Percentiles rank a stretch among this genome's conserved stretches.
Conservation (phyloP, 805 yeast species). For the Candida corydali region DNA sequence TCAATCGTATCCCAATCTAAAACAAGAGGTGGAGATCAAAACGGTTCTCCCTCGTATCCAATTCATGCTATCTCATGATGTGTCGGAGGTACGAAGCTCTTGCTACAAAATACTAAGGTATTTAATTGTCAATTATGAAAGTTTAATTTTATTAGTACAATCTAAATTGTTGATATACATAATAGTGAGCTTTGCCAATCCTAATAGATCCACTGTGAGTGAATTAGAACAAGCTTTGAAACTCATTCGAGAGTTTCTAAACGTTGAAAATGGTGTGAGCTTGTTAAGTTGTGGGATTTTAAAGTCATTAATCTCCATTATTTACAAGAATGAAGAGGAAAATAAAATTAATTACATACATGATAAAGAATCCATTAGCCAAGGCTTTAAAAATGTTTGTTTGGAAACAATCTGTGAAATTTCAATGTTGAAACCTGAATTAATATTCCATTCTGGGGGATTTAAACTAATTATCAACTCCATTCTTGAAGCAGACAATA, state of each 20-base stretch:
- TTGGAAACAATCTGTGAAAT: conserved; percentile 38
- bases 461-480: conserved; percentile 42
- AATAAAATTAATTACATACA: conserved; percentile 1
- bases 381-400: conserved; percentile 43
- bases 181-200: conserved; percentile 60
- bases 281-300: conserved; percentile 60
- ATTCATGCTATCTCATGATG: conserved; percentile 52
- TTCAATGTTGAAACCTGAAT: conserved; percentile 34
- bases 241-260: conserved; percentile 59
- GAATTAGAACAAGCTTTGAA: conserved; percentile 80
- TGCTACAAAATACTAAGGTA: conserved; percentile 74
- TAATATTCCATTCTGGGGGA: conserved; percentile 51
- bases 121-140: conserved; percentile 50
- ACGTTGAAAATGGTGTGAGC: conserved; percentile 45
- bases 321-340: conserved; percentile 39
- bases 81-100: conserved; percentile 63
- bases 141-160: conserved; percentile 50
- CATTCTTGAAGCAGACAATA: conserved; percentile 35
- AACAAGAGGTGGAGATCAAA: conserved; percentile 58
- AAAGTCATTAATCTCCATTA: conserved; percentile 59
- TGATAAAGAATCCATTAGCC: conserved; percentile 16
- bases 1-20: conserved; percentile 49
- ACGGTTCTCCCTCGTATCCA: conserved; percentile 58
- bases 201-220: conserved; percentile 33
- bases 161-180: conserved; percentile 60